Base-by-base conservation (phyloP, 1,139 yeast genomes). In the Blastobotrys serpentis region DNA sequence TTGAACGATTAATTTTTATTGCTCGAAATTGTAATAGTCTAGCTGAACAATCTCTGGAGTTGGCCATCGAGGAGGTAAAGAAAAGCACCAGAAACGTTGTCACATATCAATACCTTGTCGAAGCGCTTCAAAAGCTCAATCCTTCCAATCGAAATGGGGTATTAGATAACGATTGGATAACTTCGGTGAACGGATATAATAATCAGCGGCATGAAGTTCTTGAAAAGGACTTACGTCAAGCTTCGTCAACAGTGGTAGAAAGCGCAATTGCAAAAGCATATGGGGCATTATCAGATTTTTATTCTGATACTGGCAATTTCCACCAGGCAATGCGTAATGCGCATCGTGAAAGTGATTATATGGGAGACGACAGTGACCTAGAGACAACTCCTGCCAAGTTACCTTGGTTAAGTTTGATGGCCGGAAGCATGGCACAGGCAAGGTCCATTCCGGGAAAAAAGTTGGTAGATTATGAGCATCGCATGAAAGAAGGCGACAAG, bases 101-200 rank as follows among this genome's bases (percentile, higher is more conserved):
- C 4, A 13, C 22, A 3, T 53, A 47, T 38, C 44, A 44, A 33
- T 37, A 23, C 3, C n/a, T 44, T 4, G 41, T 38, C 10, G 45
- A 44, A 18, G 39, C 26, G 10, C 45, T 53, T 3, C 29, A 30
- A 19, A n/a, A 34, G 17, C 23, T 44, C 17, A 38, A 48, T 10
- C 47, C 51, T 13, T 2, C 34, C 13, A 47, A 43, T 26, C 48
- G 48, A 11, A 37, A 19, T 17, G 46, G 47, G 6, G 32, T 17
- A 7, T 36, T 40, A 4, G 54, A 50, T 30, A 22, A 39, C 14
- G 46, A 47, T 22, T 52, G 56, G 58, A 19, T 48, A 7, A 36
- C 48, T 5, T 14, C 37, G 14, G 34, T 44, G 2, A 26, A 44
- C 8, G 43, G 33, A 4, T 40, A 44, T 2, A 22, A 43, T 18